Evolutionary conservation across 306 rosid genomes (phyloP).

Genomic region (Cercis canadensis): DNA sequence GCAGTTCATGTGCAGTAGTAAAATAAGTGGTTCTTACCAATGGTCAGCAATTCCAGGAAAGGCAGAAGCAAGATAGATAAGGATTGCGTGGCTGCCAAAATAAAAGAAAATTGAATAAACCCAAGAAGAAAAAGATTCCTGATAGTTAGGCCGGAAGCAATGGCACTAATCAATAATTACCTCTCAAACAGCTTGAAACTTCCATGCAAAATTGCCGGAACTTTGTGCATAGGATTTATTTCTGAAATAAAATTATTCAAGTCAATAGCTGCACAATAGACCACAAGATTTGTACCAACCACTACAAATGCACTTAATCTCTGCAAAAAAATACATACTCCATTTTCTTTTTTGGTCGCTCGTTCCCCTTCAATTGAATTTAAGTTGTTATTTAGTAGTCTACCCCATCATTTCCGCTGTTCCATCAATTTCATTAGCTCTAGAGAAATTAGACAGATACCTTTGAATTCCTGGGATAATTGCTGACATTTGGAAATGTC

Average conservation of each 20-base stretch:
- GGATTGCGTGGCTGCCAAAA: conserved; percentile 86
- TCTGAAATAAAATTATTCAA: conserved; percentile 47
- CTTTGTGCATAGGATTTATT: conserved; percentile 72
- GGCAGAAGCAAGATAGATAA: conserved; percentile 74
- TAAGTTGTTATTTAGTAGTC: background rate
- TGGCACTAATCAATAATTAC: conserved; percentile 38
- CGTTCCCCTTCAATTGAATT: too few species aligned
- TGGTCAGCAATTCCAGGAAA: conserved; percentile 83
- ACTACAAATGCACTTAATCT: background rate
- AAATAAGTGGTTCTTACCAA: conserved; percentile 62
- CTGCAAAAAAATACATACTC: too few species aligned
- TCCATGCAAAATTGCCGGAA: conserved; percentile 84
- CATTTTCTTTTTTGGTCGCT: too few species aligned
- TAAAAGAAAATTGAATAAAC: conserved; percentile 17
- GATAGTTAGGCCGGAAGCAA: background rate
- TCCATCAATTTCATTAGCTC: too few species aligned
- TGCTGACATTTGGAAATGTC: conserved; percentile 73
- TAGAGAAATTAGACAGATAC: conserved; percentile 36
- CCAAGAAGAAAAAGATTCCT: background rate
- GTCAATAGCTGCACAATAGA: background rate
- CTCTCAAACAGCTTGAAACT: conserved; percentile 77
- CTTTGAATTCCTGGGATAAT: conserved; percentile 58
- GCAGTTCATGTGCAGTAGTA: conserved; percentile 24
- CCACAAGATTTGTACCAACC: conserved; percentile 19
- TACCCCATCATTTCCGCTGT: too few species aligned